Conservation (phyloP, 2,329 filamentous ascomycete species). For the Botrytis deweyae region DNA sequence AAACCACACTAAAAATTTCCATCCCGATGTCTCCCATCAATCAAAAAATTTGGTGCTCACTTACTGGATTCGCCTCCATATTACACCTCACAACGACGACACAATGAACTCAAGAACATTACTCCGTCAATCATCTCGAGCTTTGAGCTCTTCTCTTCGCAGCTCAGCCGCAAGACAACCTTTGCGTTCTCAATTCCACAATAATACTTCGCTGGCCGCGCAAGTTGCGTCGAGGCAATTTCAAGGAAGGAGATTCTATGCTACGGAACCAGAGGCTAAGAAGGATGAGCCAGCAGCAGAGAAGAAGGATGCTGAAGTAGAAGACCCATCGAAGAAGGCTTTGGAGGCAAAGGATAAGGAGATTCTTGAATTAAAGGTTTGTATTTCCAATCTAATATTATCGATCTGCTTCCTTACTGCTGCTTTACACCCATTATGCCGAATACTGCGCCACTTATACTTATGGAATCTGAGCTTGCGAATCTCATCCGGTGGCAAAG, state of each 20-base stretch:
- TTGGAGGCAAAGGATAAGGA: conserved; percentile 72
- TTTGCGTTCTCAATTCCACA: conserved; percentile 26
- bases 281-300: conserved; percentile 43
- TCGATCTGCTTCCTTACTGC: not conserved
- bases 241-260: conserved; percentile 36
- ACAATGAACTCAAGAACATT: conserved; percentile 52
- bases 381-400: conserved; percentile 36
- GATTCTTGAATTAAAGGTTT: conserved; percentile 80
- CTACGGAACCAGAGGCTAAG: conserved; percentile 47
- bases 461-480: not conserved
- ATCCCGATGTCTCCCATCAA: conserved; percentile 23
- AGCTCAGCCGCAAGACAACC: conserved; percentile 31
- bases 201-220: conserved; percentile 18
- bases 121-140: conserved; percentile 47
- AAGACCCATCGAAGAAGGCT: conserved; percentile 59
- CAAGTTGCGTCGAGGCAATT: conserved; percentile 19
- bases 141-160: conserved; percentile 40
- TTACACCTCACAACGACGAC: conserved; percentile 26
- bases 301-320: conserved; percentile 43
- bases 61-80: conserved; percentile 5
- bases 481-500: not conserved
- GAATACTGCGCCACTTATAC: no score
- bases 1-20: conserved; percentile 22
- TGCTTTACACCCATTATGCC: not conserved
- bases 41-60: conserved; percentile 17